Base-by-base conservation (phyloP, 177 flowering plant genomes). In the Vitis hybrid region DNA sequence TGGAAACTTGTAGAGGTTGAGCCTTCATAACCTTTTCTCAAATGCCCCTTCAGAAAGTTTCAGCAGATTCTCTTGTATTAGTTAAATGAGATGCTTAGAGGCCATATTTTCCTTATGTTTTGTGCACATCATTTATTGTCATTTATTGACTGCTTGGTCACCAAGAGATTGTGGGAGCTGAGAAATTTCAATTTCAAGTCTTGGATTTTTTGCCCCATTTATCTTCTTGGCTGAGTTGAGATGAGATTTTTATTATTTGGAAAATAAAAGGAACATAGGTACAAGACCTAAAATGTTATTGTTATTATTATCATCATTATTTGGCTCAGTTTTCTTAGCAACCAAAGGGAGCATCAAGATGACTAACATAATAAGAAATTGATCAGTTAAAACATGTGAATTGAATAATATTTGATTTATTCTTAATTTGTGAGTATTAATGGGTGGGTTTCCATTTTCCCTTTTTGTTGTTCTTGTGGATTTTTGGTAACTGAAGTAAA, bases 401-500 rank as follows among this genome's bases (percentile, higher is more conserved):
- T 15, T 30, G 21, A 62, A 39, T 45, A 15, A 17, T 34, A 34
- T 23, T 26, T 12, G 17, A 60, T 60, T 62, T n/a, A 2, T 39
- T 15, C 62, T 65, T 65, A 14, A 51, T n/a, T 52, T 58, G 6
- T 18, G 56, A 51, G 39, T 72, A 69, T 75, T 75, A 49, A 75
- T 60, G 66, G 61, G 69, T 68, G 66, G 69, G 69, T 64, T 71
- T 45, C 62, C 52, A 14, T 64, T 18, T 70, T 32, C 57, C 60
- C 19, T 67, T n/a, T 71, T 48, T 59, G 19, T 69, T 72, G 69
- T 15, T 71, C 67, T 70, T 59, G 15, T 75, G 60, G 62, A 30
- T 63, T 52, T 69, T n/a, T 60, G 70, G 75, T 75, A 23, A 69
- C 63, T 84, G 72, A 80, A 86, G 97, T 78, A 83, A 72, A 64